Percentiles rank a stretch among this genome's conserved stretches.
Conservation (phyloP, 345 rosid genomes). For the Citrus sp. region DNA sequence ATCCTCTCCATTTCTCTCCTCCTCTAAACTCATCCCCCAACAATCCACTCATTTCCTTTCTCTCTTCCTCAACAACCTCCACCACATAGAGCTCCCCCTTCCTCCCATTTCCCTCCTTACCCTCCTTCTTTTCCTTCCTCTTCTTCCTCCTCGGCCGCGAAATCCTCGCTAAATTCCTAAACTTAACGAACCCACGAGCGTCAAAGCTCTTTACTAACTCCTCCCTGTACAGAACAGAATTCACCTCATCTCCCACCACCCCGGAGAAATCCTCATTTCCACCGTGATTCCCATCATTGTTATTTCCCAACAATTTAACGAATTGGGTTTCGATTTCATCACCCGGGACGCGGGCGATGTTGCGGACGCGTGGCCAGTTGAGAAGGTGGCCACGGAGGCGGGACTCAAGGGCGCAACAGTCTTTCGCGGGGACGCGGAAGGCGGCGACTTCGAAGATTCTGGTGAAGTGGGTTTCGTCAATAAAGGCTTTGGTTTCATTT, state of each 20-base stretch:
- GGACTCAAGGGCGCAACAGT: slow-evolving; percentile 60
- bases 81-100: slow-evolving; percentile 47
- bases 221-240: slow-evolving; percentile 64
- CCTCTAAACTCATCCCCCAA: slow-evolving; percentile 66
- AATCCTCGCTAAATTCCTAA: slow-evolving; percentile 77
- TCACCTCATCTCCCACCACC: slow-evolving; percentile 49
- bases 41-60: slow-evolving; percentile 58
- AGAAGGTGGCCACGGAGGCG: slow-evolving; percentile 85
- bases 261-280: slow-evolving; percentile 27
- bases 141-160: slow-evolving; percentile 65
- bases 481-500: slow-evolving; percentile 11
- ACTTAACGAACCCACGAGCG: slow-evolving; percentile 59
- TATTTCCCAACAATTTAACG: slow-evolving; percentile 22
- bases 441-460: slow-evolving; percentile 60
- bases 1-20: slow-evolving; percentile 66
- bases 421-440: slow-evolving; percentile 63
- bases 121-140: slow-evolving; percentile 28
- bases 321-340: slow-evolving; percentile 64
- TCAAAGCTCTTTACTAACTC: slow-evolving; percentile 58
- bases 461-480: slow-evolving; percentile 55
- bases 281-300: background rate
- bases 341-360: slow-evolving; percentile 75
- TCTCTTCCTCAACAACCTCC: slow-evolving; percentile 55
- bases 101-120: slow-evolving; percentile 27
- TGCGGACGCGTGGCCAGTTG: slow-evolving; percentile 77